Base-by-base conservation (phyloP, 139 green algal genomes). In the Desmodesmus armatus region DNA sequence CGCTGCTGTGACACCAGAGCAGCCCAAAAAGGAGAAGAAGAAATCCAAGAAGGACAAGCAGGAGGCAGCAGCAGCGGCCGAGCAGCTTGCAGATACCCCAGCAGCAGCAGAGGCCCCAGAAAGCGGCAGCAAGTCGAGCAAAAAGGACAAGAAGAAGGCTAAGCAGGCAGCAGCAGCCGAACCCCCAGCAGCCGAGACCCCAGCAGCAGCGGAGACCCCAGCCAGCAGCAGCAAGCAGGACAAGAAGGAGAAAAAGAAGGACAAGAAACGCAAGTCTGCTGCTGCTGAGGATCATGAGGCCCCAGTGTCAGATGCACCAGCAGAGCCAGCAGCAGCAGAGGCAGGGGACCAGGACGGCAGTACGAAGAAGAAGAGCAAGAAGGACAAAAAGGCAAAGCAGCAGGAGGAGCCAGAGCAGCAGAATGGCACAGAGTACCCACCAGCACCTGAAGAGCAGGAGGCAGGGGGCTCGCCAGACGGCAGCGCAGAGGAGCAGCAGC, bases 361-460 rank as follows among this genome's bases (percentile, higher is more conserved):
- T 67, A 85, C 47, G 44, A 35, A 76, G 40, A 85, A 85, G 43
- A 78, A 85, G 67, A 43, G 78, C 41, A 78, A 84, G 60, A 84
- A 77, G 78, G 63, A 65, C 25, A 82, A 82, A 43, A 31, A 58
- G 33, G 27, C 51, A 40, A 72, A 58, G 75, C 35, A 82, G 53
- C 35, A 39, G 40, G 19, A 82, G 76, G 17, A 53, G 35, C 13
- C 41, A 63, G 71, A 71, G 35, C 53, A 71, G 76, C 53, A 79
- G 29, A 74, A 27, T n/a, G 15, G n/a, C n/a, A n/a, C 51, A 62
- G 13, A 17, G 51, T 27, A 17, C 15, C 15, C 51, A 62, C n/a
- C n/a, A n/a, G n/a, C n/a, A 62, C 15, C 33, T 19, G n/a, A 80
- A 60, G 72, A 82, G 74, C 23, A 82, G n/a, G n/a, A n/a, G 51